Percentiles rank a stretch among this genome's conserved stretches.
These are phyloP conservation scores for Capsicum pubescens DNA, from an alignment of 257 asterid species.

Conservation along the genomic window DNA sequence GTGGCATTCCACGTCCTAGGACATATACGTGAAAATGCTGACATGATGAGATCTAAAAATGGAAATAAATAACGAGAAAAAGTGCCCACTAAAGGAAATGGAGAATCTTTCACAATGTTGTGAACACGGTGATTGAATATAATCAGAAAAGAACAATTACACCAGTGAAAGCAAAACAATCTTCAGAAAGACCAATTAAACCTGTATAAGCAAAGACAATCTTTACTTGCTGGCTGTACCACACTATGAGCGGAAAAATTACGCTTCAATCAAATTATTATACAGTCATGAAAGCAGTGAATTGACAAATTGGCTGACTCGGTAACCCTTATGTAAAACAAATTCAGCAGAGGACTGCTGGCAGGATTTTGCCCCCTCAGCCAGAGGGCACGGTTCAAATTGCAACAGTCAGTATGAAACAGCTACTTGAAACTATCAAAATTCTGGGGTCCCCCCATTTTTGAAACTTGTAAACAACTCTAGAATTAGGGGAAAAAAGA, in stretches of 20 bases:
- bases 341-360: neutral
- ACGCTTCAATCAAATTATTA: neutral
- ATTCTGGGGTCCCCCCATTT: neutral
- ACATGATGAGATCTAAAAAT: constrained; percentile 10
- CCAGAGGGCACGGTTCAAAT: neutral
- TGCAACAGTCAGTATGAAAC: neutral
- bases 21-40: neutral
- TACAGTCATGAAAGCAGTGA: neutral
- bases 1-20: neutral
- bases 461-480: neutral
- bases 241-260: neutral
- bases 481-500: neutral
- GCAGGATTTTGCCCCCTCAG: neutral
- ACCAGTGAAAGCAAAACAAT: neutral
- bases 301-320: neutral
- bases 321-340: neutral
- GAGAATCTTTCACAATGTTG: neutral
- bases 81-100: neutral
- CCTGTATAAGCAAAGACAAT: neutral
- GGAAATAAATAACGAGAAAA: neutral
- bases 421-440: neutral
- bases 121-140: neutral
- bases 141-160: neutral
- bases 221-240: neutral
- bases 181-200: constrained; percentile 1